Conservation (phyloP, 371 early-diverging fungal genomes). For the Apophysomyces elegans region DNA sequence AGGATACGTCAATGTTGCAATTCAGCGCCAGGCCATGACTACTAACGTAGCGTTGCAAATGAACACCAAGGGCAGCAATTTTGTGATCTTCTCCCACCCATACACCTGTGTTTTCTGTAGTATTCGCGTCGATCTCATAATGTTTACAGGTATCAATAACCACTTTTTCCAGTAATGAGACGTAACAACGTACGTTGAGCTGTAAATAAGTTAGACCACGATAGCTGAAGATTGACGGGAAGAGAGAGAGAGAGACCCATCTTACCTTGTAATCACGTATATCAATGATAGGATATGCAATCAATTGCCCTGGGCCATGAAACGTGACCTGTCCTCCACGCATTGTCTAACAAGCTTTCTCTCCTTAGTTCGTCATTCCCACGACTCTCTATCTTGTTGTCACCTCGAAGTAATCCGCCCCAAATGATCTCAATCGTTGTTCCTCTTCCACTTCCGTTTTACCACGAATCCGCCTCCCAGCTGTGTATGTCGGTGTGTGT, state of each 20-base stretch:
- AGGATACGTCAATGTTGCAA: constrained; percentile 82
- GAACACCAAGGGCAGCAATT: constrained; percentile 85
- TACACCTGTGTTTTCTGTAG: constrained; percentile 83
- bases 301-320: constrained; percentile 97
- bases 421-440: constrained; percentile 56
- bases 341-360: constrained; percentile 42
- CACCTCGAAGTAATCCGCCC: constrained; percentile 84
- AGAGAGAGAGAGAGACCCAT: neutral
- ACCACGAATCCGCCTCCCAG: constrained; percentile 84
- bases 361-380: neutral
- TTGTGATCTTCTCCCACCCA: constrained; percentile 81
- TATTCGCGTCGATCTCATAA: constrained; percentile 69
- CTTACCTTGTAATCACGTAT: constrained; percentile 67
- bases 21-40: constrained; percentile 95
- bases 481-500: constrained; percentile 91
- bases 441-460: constrained; percentile 59
- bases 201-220: constrained; percentile 15
- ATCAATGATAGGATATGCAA: constrained; percentile 93
- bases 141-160: constrained; percentile 74
- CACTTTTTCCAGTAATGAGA: constrained; percentile 75
- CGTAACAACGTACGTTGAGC: constrained; percentile 81
- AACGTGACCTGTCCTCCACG: constrained; percentile 96
- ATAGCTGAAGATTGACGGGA: too few relatives aligned
- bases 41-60: constrained; percentile 88
- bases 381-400: neutral